phyloP scores from a whole-genome alignment of 2,329 filamentous ascomycete genomes.

The Scleromitrula shiraiana region DNA sequence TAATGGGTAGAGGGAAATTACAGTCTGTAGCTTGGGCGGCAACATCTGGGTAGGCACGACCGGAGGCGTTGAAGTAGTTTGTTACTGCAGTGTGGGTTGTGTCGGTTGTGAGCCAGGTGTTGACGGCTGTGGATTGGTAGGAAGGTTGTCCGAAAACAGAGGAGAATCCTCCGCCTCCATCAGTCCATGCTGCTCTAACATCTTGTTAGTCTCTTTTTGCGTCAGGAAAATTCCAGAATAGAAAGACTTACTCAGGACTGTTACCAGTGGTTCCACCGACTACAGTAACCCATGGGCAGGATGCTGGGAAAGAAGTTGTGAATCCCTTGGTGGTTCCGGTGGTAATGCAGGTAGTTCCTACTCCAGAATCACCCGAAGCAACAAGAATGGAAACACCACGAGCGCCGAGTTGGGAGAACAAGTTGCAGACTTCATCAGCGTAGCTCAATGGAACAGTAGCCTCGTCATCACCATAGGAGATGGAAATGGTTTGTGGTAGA shows the following conservation, averaged over 20 bases:
- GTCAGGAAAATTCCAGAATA: too few relatives aligned
- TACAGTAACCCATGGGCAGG: conserved; percentile 44
- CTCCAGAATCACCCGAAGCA: conserved; percentile 41
- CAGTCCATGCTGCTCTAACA: conserved; percentile 18
- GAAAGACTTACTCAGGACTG: conserved; percentile 16
- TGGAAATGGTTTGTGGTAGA: conserved; percentile 51
- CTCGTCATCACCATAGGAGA: conserved; percentile 50
- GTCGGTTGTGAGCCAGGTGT: conserved; percentile 39
- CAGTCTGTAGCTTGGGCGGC: conserved; percentile 50
- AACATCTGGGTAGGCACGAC: conserved; percentile 45
- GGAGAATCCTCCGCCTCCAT: conserved; percentile 36
- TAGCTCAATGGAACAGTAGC: conserved; percentile 45
- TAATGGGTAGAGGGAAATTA: neutral
- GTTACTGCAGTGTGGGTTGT: conserved; percentile 36
- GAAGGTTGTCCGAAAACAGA: conserved; percentile 35
- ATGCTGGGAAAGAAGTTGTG: conserved; percentile 40
- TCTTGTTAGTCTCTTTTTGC: neutral
- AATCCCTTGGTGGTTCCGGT: conserved; percentile 36
- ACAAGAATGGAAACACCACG: conserved; percentile 42
- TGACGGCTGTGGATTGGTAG: conserved; percentile 36
- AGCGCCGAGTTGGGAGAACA: conserved; percentile 45
- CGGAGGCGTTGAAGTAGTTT: conserved; percentile 39
- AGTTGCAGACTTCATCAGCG: conserved; percentile 42
- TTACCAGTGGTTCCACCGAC: conserved; percentile 34
- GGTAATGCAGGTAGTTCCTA: conserved; percentile 27